These are phyloP conservation scores for Botrytis pseudocinerea DNA, from an alignment of 2,329 filamentous ascomycete genomes.

Conservation along the genomic window DNA sequence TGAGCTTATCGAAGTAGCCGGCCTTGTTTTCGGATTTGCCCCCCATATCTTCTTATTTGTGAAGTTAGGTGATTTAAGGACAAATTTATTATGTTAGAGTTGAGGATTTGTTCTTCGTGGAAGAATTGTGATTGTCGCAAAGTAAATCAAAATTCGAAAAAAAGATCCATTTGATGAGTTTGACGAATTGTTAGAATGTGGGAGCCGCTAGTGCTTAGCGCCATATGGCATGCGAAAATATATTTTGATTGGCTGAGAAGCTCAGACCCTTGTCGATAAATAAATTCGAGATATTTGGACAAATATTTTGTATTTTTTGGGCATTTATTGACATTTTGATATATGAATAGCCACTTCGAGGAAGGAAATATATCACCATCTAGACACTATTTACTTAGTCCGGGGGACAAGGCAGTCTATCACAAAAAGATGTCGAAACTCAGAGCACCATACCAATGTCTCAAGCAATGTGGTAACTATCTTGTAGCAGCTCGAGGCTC, in stretches of 20 bases:
- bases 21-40: conserved; percentile 94
- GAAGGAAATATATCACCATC: not conserved
- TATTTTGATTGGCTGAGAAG: conserved; percentile 8
- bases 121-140: conserved; percentile 22
- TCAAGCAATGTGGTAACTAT: conserved; percentile 55
- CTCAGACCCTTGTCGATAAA: not conserved
- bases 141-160: not conserved
- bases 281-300: conserved; percentile 9
- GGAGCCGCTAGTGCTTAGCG: conserved; percentile 21
- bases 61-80: conserved; percentile 99
- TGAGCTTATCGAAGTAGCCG: conserved; percentile 99
- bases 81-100: conserved; percentile 45
- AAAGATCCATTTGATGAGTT: conserved; percentile 13
- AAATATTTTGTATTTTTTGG: conserved; percentile 1
- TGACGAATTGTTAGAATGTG: conserved; percentile 23
- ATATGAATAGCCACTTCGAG: not conserved
- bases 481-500: conserved; percentile 75
- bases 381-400: not conserved
- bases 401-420: not conserved
- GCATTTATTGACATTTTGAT: not conserved
- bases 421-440: conserved; percentile 39
- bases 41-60: conserved; percentile 95
- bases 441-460: conserved; percentile 64
- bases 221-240: not conserved
- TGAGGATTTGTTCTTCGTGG: conserved; percentile 25